Base-by-base conservation (phyloP, 805 yeast species). In the Schizosaccharomyces octosporus region DNA sequence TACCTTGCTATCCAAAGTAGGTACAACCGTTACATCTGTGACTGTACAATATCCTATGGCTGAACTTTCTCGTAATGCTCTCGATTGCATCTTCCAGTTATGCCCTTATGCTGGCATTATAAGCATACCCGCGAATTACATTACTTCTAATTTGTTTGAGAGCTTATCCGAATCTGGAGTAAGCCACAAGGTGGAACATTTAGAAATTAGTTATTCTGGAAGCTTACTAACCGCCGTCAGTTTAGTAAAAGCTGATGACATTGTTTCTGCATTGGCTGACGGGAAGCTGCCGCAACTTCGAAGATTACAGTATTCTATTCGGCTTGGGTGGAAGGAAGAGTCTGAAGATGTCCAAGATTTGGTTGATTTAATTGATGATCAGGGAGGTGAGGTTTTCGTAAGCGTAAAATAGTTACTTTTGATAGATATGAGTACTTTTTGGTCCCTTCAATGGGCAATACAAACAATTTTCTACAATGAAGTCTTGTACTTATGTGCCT, bases 21-120 rank as follows among this genome's bases (percentile, higher is more conserved):
- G 97, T 0, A 76, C 74, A 32, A 78, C 81, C 63, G 72, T 90
- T 61, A 78, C 74, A 43, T 76, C 79, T 31, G 73, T 90, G 29
- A 78, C 82, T 57, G 81, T 89, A 29, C 82, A 81, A 64, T 93
- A 86, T 67, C 98, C 98, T 1, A 81, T 90, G 89, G 96, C 95
- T 0, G 80, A 82, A 1, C 72, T 90, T 41, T 75, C 78, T 41
- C 81, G 78, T 9, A 79, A 80, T 64, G 81, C 95, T 0, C 73
- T 89, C 66, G 96, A 93, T 70, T 73, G 77, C 60, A 77, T 86
- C 1, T 82, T 90, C 66, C 71, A 77, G 17, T 81, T 81, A 67
- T 90, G 97, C 70, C 94, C 96, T 3, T 78, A 83, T 63, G 73
- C 93, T 61, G 66, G 70, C 6, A 75, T 78, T 15, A 72, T 88